Percentiles rank a stretch among this genome's conserved stretches.
phyloP scores from a whole-genome alignment of 768 basidiomycete genomes.

The Lactarius deliciosus region DNA sequence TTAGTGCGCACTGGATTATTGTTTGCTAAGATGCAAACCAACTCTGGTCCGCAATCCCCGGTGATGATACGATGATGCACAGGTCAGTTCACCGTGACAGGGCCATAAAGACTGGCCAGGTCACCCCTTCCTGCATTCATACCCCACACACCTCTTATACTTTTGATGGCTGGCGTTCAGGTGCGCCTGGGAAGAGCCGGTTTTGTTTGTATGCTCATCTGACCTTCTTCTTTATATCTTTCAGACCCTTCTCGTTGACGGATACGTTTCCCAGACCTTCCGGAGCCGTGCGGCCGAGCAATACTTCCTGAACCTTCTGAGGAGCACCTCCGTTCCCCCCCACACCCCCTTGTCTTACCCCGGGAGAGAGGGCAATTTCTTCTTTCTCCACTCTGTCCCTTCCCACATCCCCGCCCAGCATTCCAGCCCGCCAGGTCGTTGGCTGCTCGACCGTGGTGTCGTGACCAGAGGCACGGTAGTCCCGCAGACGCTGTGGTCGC shows the following conservation, averaged over 20 bases:
- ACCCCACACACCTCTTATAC: not conserved
- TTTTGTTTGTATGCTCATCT: not conserved
- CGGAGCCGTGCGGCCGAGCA: not conserved
- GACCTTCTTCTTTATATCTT: not conserved
- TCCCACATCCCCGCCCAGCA: not conserved
- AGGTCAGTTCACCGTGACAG: not conserved
- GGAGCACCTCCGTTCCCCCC: not conserved
- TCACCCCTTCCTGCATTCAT: not conserved
- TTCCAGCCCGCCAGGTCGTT: not conserved
- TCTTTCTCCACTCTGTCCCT: not conserved
- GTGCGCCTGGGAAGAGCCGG: not conserved
- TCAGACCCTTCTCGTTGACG: not conserved
- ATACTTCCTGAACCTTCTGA: not conserved
- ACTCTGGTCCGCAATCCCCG: not conserved
- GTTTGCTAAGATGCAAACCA: not conserved
- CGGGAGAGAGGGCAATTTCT: not conserved
- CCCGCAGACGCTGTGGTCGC: not conserved
- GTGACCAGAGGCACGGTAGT: not conserved
- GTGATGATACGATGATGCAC: not conserved
- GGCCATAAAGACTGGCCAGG: not conserved
- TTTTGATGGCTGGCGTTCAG: not conserved
- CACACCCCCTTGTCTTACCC: not conserved
- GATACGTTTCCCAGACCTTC: not conserved
- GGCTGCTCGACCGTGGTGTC: conserved; percentile 1
- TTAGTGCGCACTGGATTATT: not conserved